Conservation (phyloP, 2,329 filamentous ascomycete genomes). For the Madurella fahalii region DNA sequence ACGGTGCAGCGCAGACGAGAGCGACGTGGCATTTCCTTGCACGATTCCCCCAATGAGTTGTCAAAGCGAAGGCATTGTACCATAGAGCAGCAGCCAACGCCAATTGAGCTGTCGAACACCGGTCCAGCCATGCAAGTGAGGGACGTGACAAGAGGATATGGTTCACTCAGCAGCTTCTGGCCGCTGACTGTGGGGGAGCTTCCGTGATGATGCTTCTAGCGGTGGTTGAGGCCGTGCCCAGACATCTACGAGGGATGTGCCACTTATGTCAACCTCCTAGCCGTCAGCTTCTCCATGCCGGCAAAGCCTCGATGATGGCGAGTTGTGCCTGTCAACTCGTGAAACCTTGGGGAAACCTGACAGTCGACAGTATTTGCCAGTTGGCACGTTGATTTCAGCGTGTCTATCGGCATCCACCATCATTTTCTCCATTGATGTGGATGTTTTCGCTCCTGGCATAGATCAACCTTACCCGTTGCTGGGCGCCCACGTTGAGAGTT, state of each 20-base stretch:
- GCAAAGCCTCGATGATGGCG: no score
- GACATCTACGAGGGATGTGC: no score
- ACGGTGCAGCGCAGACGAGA: slow-evolving; percentile 21
- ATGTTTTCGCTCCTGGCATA: slow-evolving; percentile 56
- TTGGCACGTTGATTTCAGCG: slow-evolving; percentile 22
- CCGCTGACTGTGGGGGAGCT: background rate
- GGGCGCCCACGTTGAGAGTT: slow-evolving; percentile 54
- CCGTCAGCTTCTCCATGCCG: no score
- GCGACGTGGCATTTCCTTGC: slow-evolving; percentile 18
- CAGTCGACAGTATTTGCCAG: slow-evolving; percentile 22
- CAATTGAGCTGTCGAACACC: slow-evolving; percentile 25
- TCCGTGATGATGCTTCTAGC: no score
- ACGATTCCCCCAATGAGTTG: slow-evolving; percentile 19
- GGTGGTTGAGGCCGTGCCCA: no score
- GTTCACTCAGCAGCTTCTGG: background rate
- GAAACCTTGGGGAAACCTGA: no score
- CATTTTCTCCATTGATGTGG: slow-evolving; percentile 42
- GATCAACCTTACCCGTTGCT: slow-evolving; percentile 51
- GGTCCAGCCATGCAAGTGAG: slow-evolving; percentile 8
- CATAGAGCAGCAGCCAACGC: slow-evolving; percentile 34
- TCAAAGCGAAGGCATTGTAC: slow-evolving; percentile 36
- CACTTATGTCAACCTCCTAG: no score
- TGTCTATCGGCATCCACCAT: slow-evolving; percentile 48
- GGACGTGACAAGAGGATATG: background rate
- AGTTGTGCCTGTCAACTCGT: no score